These are phyloP conservation scores for Blastocystis sp. DNA, from an alignment of 352 stramenopile genomes.

Conservation along the genomic window DNA sequence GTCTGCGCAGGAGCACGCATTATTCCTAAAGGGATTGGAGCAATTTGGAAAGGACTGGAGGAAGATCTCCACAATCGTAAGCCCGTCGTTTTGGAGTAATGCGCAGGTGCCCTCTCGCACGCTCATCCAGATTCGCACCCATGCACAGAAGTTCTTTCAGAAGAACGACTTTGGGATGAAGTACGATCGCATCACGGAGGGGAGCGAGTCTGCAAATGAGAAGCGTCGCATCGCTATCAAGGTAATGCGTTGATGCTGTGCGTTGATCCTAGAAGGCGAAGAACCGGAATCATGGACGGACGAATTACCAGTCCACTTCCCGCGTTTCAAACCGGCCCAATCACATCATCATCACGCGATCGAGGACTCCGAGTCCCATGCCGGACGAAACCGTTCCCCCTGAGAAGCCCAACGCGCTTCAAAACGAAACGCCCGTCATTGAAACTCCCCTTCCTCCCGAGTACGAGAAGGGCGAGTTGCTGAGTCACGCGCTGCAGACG, in stretches of 20 bases:
- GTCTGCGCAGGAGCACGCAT: conserved; percentile 85
- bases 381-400: conserved; percentile 10
- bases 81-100: background rate
- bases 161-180: conserved; percentile 80
- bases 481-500: background rate
- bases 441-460: background rate
- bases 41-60: conserved; percentile 87
- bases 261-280: background rate
- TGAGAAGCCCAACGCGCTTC: background rate
- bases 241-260: background rate
- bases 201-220: background rate
- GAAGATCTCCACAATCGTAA: conserved; percentile 78
- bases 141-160: conserved; percentile 87
- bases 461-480: background rate
- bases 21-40: conserved; percentile 84
- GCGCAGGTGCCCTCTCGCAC: conserved; percentile 56
- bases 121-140: conserved; percentile 85
- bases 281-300: conserved; percentile 33
- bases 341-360: conserved; percentile 51
- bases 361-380: conserved; percentile 34
- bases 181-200: conserved; percentile 52
- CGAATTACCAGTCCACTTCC: conserved; percentile 41
- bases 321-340: background rate
- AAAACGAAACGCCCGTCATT: background rate
- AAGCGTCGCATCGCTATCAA: background rate